Evolutionary conservation across 805 yeast genomes (phyloP).

Genomic region (Saturnispora ahearnii): DNA sequence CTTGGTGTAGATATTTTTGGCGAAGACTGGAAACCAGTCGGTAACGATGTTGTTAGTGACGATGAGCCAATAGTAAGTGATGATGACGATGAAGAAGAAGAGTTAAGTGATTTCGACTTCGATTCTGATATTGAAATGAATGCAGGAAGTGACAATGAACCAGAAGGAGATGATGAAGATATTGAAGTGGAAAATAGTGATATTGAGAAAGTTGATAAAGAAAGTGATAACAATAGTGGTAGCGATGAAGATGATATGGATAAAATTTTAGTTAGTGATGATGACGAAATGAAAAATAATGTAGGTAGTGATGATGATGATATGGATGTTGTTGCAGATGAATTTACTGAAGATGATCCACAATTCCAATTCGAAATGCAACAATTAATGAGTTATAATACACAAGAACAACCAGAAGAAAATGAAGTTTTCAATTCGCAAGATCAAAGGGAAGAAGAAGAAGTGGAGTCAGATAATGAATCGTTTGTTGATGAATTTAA

Average conservation of each 20-base stretch:
- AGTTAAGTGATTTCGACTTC: neutral
- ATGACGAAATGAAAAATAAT: neutral
- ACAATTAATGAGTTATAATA: neutral
- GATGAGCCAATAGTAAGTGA: neutral
- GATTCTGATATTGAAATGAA: constrained; percentile 5
- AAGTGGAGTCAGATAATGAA: neutral
- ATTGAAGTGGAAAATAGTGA: neutral
- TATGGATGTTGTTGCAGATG: neutral
- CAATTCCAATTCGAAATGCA: constrained; percentile 3
- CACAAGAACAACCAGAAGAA: constrained; percentile 6
- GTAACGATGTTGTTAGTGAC: neutral
- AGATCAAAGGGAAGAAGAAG: neutral
- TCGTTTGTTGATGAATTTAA: constrained; percentile 3
- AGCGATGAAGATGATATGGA: neutral
- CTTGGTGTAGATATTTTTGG: constrained; percentile 3
- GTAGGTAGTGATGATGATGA: constrained; percentile 4
- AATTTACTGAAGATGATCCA: constrained; percentile 4
- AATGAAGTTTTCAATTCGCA: neutral
- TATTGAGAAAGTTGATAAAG: constrained; percentile 4
- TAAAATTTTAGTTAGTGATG: neutral
- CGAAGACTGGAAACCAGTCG: neutral
- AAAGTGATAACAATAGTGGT: neutral
- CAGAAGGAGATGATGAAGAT: neutral
- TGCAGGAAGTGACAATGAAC: constrained; percentile 4
- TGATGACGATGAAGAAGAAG: neutral